Base-by-base conservation (phyloP, 2,329 filamentous ascomycete species). In the Hypoxylon sp. region DNA sequence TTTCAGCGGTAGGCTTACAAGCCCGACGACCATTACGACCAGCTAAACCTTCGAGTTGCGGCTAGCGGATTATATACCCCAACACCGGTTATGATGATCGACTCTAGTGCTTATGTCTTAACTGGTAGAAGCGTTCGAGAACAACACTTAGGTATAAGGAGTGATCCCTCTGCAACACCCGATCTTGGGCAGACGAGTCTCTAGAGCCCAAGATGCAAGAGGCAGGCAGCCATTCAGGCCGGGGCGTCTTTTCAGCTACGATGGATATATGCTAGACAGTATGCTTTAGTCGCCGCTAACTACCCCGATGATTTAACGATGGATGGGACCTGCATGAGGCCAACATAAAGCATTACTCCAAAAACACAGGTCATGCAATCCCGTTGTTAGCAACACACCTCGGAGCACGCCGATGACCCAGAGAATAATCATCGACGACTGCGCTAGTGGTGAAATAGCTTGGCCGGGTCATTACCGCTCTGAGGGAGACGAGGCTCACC, bases 231-330 rank as follows among this genome's bases (percentile, higher is more conserved):
- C 20, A n/a, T 58, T 32, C 39, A 44, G 34, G 56, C 43, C 30
- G 24, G 52, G 47, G 55, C 56, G 20, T 43, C 44, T 57, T 57
- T 65, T 65, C 62, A 65, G 65, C 62, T 65, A 56, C 20, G 43
- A 39, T 22, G 50, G 54, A 56, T 56, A 43, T 53, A 53, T 65
- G 54, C 55, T 58, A 62, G 56, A 59, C 46, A 57, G 56, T 59
- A 54, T 41, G 41, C 34, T 56, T 34, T 49, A 51, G 43, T 60
- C 37, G 44, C 24, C 24, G 55, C 48, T 59, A 55, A 56, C 43
- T 30, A 17, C 15, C 37, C 17, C 6, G 39, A 48, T 39, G n/a
- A n/a, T 54, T 56, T 48, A 37, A 52, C 48, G 52, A 51, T 46
- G 47, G 37, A 57, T 58, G 58, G 26, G 32, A 24, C 51, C 43